Evolutionary conservation across 73 alveolate genomes (phyloP).

Genomic region (Paramecium biaurelia): DNA sequence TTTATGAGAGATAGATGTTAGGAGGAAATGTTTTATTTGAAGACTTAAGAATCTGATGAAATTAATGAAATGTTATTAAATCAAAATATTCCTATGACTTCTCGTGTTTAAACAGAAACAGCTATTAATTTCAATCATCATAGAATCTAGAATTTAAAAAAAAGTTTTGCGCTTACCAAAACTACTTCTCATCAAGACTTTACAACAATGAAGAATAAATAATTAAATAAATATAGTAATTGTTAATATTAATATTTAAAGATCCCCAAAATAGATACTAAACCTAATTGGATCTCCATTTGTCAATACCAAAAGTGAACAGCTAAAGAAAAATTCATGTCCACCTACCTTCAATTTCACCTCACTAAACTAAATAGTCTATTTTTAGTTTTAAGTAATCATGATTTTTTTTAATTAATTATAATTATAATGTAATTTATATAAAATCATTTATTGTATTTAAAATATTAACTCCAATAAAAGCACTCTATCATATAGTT

Average conservation of each 20-base stretch:
- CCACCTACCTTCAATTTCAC: not conserved
- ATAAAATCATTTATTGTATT: too few relatives aligned
- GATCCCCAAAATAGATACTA: not conserved
- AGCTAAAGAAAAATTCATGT: not conserved
- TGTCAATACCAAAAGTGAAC: not conserved
- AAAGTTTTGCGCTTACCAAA: not conserved
- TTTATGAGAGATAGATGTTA: not conserved
- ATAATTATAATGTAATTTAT: not conserved
- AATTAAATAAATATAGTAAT: not conserved
- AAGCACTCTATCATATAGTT: too few relatives aligned
- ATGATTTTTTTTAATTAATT: not conserved
- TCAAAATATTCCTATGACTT: not conserved
- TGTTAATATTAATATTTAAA: not conserved
- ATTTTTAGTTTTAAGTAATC: not conserved
- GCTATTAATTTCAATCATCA: not conserved
- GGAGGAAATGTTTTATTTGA: not conserved
- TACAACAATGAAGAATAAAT: not conserved
- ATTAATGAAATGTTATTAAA: not conserved
- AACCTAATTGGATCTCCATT: not conserved
- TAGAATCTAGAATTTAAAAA: not conserved
- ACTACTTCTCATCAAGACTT: not conserved
- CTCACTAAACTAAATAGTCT: not conserved
- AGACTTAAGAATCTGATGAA: not conserved
- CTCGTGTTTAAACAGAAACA: not conserved
- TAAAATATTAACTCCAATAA: too few relatives aligned